Evolutionary conservation across 768 basidiomycete species (phyloP).

Genomic region (Suillus subluteus): DNA sequence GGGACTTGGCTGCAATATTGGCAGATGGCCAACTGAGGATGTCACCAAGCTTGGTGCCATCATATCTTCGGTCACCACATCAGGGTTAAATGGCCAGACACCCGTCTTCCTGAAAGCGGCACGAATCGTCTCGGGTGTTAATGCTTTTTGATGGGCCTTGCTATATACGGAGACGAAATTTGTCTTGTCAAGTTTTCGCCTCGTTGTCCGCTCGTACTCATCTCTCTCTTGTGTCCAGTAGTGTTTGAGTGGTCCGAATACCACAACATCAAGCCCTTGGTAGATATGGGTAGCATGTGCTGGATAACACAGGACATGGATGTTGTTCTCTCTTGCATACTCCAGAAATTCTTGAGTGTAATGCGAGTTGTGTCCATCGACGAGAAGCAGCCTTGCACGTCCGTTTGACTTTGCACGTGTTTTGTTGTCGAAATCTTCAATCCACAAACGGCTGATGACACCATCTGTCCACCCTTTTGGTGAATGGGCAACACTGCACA

Average conservation of each 20-base stretch:
- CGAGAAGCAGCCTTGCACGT: slow-evolving; percentile 30
- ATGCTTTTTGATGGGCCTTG: slow-evolving; percentile 15
- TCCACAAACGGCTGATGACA: slow-evolving; percentile 27
- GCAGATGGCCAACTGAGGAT: slow-evolving; percentile 25
- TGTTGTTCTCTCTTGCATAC: slow-evolving; percentile 35
- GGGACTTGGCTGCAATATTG: slow-evolving; percentile 18
- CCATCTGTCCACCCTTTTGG: slow-evolving; percentile 31
- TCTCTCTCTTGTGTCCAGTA: slow-evolving; percentile 23
- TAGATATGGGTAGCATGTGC: slow-evolving; percentile 49
- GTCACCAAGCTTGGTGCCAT: slow-evolving; percentile 38
- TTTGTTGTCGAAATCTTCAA: slow-evolving; percentile 34
- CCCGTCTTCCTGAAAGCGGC: slow-evolving; percentile 36
- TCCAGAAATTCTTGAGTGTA: slow-evolving; percentile 26
- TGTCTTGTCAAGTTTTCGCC: slow-evolving; percentile 5
- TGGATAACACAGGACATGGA: slow-evolving; percentile 46
- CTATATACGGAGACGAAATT: slow-evolving; percentile 21
- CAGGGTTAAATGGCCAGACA: slow-evolving; percentile 32
- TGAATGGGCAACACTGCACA: slow-evolving; percentile 17
- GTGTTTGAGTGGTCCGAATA: slow-evolving; percentile 35
- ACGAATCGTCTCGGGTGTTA: slow-evolving; percentile 31
- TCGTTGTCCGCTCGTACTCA: background rate
- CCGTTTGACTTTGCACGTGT: slow-evolving; percentile 31
- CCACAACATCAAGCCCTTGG: slow-evolving; percentile 46
- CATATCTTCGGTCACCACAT: slow-evolving; percentile 18
- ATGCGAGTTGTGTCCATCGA: slow-evolving; percentile 19